Conservation (phyloP, 1,284 basidiomycete genomes). For the Phellopilus nigrolimitatus region DNA sequence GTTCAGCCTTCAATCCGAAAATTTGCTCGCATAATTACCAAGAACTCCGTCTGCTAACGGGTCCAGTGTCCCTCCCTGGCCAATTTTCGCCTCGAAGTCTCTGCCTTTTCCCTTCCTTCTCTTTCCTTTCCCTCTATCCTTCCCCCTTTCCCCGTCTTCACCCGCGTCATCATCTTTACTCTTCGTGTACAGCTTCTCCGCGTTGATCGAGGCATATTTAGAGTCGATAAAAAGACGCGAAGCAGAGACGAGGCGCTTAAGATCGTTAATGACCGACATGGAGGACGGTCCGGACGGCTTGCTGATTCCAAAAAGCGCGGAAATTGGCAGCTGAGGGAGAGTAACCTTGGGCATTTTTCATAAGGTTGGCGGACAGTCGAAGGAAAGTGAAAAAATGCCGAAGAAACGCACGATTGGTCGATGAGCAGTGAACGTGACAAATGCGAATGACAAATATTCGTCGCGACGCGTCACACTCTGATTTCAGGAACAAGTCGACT, state of each 20-base stretch:
- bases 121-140: constrained; percentile 5
- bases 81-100: constrained; percentile 62
- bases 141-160: constrained; percentile 31
- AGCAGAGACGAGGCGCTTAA: constrained; percentile 76
- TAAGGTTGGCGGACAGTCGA: too few species aligned
- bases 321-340: constrained; percentile 54
- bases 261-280: constrained; percentile 85
- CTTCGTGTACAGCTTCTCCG: constrained; percentile 41
- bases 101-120: constrained; percentile 26
- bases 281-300: constrained; percentile 89
- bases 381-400: too few species aligned
- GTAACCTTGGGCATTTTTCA: constrained; percentile 64
- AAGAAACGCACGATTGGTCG: too few species aligned
- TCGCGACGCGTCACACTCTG: too few species aligned
- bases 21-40: constrained; percentile 38
- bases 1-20: constrained; percentile 8
- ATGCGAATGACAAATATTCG: too few species aligned
- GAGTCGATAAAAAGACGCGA: constrained; percentile 77
- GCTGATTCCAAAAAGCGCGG: constrained; percentile 76
- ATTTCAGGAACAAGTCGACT: too few species aligned
- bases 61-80: constrained; percentile 94
- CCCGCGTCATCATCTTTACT: constrained; percentile 28
- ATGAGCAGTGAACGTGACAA: too few species aligned
- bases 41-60: constrained; percentile 94
- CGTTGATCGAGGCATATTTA: constrained; percentile 15